phyloP scores from a whole-genome alignment of 495 filamentous ascomycete species.

The Lophium mytilinum region DNA sequence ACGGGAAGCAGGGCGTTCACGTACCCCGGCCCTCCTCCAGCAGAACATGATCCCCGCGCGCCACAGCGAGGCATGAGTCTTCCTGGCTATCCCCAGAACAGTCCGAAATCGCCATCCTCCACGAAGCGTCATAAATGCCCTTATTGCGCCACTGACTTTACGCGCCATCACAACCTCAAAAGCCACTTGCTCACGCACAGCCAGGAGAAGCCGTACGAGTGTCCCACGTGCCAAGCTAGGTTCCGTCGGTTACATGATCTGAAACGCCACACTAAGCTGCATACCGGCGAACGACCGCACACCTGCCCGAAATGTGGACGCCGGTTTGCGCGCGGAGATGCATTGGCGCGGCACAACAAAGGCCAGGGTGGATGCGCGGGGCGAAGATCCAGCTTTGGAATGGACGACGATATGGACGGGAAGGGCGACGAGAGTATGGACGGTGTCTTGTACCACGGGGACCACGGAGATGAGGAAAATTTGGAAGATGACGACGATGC shows the following conservation, averaged over 20 bases:
- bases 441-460: conserved; percentile 54
- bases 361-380: conserved; percentile 94
- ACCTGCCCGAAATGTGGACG: conserved; percentile 89
- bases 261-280: conserved; percentile 91
- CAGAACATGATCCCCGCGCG: conserved; percentile 34
- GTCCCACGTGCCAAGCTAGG: conserved; percentile 76
- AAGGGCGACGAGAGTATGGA: conserved; percentile 69
- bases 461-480: conserved; percentile 21
- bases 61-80: conserved; percentile 65
- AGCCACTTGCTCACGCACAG: conserved; percentile 96
- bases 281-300: conserved; percentile 93
- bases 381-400: conserved; percentile 72
- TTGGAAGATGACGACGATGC: conserved; percentile 31
- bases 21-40: conserved; percentile 35
- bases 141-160: conserved; percentile 94
- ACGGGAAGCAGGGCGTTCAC: conserved; percentile 32
- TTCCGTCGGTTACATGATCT: conserved; percentile 92
- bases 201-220: conserved; percentile 95
- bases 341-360: conserved; percentile 88
- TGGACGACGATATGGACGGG: conserved; percentile 65
- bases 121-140: conserved; percentile 92
- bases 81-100: conserved; percentile 51
- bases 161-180: conserved; percentile 97
- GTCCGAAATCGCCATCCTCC: conserved; percentile 62
- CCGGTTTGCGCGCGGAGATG: conserved; percentile 91